Evolutionary conservation across 2,329 filamentous ascomycete genomes (phyloP).

Genomic region (Hypoxylon sp.): DNA sequence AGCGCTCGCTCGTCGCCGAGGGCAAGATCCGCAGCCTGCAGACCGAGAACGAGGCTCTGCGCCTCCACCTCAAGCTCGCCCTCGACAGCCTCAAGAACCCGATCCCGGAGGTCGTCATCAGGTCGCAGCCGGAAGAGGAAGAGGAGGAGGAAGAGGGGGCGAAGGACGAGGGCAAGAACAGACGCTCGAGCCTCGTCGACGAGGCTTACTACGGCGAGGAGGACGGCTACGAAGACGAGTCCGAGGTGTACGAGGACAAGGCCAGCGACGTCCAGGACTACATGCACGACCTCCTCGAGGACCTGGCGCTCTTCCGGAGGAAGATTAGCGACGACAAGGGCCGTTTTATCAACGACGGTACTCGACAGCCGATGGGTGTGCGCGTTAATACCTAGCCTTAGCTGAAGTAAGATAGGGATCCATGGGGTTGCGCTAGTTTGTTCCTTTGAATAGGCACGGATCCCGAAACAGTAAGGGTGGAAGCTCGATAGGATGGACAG

Average conservation of each 20-base stretch:
- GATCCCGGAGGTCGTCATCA: constrained; percentile 69
- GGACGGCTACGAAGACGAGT: constrained; percentile 51
- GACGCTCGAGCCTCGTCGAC: constrained; percentile 49
- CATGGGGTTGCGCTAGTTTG: not conserved
- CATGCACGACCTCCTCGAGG: constrained; percentile 83
- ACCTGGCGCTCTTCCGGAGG: constrained; percentile 79
- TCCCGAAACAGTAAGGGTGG: not conserved
- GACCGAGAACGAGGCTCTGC: constrained; percentile 88
- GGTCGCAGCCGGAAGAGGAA: constrained; percentile 37
- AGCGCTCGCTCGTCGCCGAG: constrained; percentile 86
- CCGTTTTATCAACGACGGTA: constrained; percentile 73
- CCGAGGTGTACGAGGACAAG: constrained; percentile 58
- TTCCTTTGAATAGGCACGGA: not conserved
- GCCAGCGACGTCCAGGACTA: constrained; percentile 78
- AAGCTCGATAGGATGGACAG: too few relatives aligned
- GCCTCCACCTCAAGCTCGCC: constrained; percentile 86
- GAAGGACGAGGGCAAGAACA: constrained; percentile 48
- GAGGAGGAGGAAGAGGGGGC: constrained; percentile 35
- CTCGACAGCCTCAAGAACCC: constrained; percentile 89
- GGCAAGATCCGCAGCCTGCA: constrained; percentile 91
- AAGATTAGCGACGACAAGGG: constrained; percentile 86
- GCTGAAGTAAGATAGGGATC: too few relatives aligned
- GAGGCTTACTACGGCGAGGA: constrained; percentile 68
- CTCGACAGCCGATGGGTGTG: constrained; percentile 58
- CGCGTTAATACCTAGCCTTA: constrained; percentile 53